Percentiles rank a stretch among this genome's conserved stretches.
These are phyloP conservation scores for Polyporus arcularius DNA, from an alignment of 768 basidiomycete genomes.

Conservation along the genomic window DNA sequence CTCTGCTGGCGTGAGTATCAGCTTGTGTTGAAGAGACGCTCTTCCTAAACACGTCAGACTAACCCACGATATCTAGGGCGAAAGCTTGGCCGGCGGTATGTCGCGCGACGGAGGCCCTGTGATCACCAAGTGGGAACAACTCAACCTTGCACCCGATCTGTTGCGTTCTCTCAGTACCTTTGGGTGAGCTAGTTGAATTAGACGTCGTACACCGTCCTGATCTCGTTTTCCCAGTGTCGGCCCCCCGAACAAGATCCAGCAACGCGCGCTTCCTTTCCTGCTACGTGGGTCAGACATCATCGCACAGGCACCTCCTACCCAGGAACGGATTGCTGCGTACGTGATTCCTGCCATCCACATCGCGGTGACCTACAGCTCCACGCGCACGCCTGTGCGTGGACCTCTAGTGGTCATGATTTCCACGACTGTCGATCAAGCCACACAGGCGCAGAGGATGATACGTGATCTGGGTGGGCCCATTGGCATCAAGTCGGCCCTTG, in stretches of 20 bases:
- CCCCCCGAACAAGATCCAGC: conserved; percentile 98
- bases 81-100: conserved; percentile 49
- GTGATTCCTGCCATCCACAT: conserved; percentile 89
- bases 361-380: conserved; percentile 62
- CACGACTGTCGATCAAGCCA: conserved; percentile 98
- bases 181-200: conserved; percentile 59
- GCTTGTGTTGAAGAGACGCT: not conserved
- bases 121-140: conserved; percentile 95
- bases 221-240: conserved; percentile 63
- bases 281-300: conserved; percentile 95
- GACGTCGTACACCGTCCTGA: conserved; percentile 5
- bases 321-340: conserved; percentile 97
- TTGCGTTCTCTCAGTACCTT: conserved; percentile 89
- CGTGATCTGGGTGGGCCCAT: conserved; percentile 92
- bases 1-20: conserved; percentile 63
- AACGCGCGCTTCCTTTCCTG: conserved; percentile 93
- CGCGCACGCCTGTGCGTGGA: conserved; percentile 65
- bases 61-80: conserved; percentile 38
- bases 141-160: conserved; percentile 82
- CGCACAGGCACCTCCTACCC: conserved; percentile 97
- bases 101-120: conserved; percentile 76
- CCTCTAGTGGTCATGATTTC: conserved; percentile 93
- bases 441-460: conserved; percentile 94
- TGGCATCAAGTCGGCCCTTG: conserved; percentile 87
- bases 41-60: no score